Percentiles rank a stretch among this genome's conserved stretches.
These are phyloP conservation scores for Neurospora pannonica DNA, from an alignment of 495 filamentous ascomycete genomes.

Conservation along the genomic window DNA sequence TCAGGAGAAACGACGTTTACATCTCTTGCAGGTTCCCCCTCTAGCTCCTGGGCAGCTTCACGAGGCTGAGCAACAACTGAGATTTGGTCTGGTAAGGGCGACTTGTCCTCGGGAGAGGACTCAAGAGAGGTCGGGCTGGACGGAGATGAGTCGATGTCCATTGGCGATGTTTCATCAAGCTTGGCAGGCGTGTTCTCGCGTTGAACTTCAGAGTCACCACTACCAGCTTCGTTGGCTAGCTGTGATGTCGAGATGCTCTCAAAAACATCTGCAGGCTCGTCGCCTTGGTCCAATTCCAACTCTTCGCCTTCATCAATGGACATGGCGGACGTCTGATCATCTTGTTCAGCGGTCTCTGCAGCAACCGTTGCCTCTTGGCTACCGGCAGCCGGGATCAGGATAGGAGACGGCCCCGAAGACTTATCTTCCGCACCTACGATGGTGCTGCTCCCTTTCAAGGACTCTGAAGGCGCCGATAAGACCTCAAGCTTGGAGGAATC, in stretches of 20 bases:
- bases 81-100: constrained; percentile 15
- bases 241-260: background rate
- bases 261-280: background rate
- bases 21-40: constrained; percentile 22
- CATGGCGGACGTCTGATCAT: background rate
- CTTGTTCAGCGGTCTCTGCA: background rate
- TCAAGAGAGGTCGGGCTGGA: constrained; percentile 12
- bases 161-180: constrained; percentile 15
- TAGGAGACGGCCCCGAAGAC: background rate
- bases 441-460: background rate
- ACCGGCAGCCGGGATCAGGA: background rate
- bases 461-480: background rate
- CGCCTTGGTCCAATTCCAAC: background rate
- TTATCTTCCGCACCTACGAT: background rate
- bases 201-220: background rate
- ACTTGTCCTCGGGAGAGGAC: constrained; percentile 11
- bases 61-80: constrained; percentile 16
- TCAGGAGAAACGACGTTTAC: constrained; percentile 22
- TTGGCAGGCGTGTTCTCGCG: background rate
- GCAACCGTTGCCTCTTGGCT: background rate
- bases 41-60: constrained; percentile 19
- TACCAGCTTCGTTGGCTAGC: background rate
- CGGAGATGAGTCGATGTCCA: constrained; percentile 19
- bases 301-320: background rate
- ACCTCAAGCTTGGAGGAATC: background rate